phyloP scores from a whole-genome alignment of 2,329 filamentous ascomycete species.

The Chaetothyriales sp. region DNA sequence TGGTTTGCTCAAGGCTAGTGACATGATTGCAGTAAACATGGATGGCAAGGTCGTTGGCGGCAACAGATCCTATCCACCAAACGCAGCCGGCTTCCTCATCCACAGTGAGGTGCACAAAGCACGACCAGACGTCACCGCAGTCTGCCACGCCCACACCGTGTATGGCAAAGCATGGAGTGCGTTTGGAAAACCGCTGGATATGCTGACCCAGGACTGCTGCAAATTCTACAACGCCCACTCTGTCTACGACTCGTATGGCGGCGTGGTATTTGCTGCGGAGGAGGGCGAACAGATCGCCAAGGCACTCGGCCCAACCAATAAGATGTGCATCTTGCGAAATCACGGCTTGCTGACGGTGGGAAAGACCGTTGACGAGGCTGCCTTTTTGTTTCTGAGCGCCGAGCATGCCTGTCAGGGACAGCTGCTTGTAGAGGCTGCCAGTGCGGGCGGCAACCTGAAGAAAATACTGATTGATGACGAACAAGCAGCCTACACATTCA shows the following conservation, averaged over 20 bases:
- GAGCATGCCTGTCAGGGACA: slow-evolving; percentile 56
- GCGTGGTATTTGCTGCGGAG: slow-evolving; percentile 45
- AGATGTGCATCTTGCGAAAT: slow-evolving; percentile 52
- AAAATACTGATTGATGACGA: slow-evolving; percentile 40
- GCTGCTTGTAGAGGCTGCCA: slow-evolving; percentile 50
- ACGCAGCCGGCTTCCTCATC: slow-evolving; percentile 55
- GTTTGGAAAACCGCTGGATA: slow-evolving; percentile 51
- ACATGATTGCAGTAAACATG: slow-evolving; percentile 53
- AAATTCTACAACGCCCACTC: slow-evolving; percentile 39
- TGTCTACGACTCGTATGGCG: slow-evolving; percentile 50
- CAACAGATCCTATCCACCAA: slow-evolving; percentile 44
- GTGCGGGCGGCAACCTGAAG: slow-evolving; percentile 30
- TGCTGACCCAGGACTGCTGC: slow-evolving; percentile 39
- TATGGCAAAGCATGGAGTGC: slow-evolving; percentile 53
- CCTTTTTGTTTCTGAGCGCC: slow-evolving; percentile 52
- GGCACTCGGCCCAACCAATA: slow-evolving; percentile 43
- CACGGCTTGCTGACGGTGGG: slow-evolving; percentile 60
- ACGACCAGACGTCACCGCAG: slow-evolving; percentile 48
- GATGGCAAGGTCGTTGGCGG: slow-evolving; percentile 50
- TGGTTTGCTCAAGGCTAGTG: slow-evolving; percentile 46
- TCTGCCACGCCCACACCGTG: slow-evolving; percentile 54
- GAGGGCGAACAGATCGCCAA: slow-evolving; percentile 51
- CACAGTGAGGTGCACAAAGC: slow-evolving; percentile 54
- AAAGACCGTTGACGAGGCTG: slow-evolving; percentile 57
- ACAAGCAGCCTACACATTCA: slow-evolving; percentile 17